Evolutionary conservation across 331 rosid genomes (phyloP).

Genomic region (Pyracantha coccinea): DNA sequence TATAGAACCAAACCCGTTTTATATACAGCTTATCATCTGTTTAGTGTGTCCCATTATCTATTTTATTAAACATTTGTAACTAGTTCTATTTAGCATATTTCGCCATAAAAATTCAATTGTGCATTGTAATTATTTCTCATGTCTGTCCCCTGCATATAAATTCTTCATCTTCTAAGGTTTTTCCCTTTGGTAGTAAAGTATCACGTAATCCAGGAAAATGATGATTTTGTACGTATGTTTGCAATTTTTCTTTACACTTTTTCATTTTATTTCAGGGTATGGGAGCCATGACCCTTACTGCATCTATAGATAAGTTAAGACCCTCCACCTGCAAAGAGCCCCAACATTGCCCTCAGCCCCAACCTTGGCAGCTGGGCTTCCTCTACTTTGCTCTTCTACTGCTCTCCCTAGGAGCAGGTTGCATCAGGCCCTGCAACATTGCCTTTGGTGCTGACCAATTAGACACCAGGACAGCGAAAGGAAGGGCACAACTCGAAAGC

Average conservation of each 20-base stretch:
- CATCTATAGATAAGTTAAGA: constrained; percentile 40
- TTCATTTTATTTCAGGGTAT: constrained; percentile 51
- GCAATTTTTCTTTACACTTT: constrained; percentile 1
- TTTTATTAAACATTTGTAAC: too few species aligned
- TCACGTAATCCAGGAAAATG: background rate
- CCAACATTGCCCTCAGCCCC: constrained; percentile 35
- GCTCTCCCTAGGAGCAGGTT: constrained; percentile 76
- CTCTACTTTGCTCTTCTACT: constrained; percentile 48
- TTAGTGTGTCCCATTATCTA: too few species aligned
- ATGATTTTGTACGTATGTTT: background rate
- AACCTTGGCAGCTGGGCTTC: constrained; percentile 53
- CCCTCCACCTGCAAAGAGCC: constrained; percentile 35
- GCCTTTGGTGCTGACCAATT: constrained; percentile 92
- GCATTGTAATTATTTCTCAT: background rate
- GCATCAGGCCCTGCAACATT: constrained; percentile 82
- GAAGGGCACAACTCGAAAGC: constrained; percentile 52
- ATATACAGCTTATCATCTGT: too few species aligned
- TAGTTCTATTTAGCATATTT: too few species aligned
- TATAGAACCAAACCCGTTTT: too few species aligned
- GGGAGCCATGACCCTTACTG: constrained; percentile 53
- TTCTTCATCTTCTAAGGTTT: background rate
- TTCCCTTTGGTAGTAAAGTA: too few species aligned
- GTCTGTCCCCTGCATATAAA: background rate
- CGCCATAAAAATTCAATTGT: too few species aligned
- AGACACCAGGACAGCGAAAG: constrained; percentile 52